phyloP scores from a whole-genome alignment of 805 yeast genomes.

The Wickerhamomyces chambardii region DNA sequence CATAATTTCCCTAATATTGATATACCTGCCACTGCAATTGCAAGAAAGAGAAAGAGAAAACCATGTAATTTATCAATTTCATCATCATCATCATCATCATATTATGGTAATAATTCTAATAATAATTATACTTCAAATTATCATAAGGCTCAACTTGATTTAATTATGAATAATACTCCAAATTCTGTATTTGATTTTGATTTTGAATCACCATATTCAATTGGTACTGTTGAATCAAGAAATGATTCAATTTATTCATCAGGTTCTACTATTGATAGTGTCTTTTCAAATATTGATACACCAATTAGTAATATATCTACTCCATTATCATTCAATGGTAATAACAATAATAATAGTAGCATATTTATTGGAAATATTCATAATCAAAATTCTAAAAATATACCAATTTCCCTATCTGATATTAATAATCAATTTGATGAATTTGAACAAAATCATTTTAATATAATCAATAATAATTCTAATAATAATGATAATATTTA shows the following conservation, averaged over 20 bases:
- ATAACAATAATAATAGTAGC: no score
- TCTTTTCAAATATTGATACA: no score
- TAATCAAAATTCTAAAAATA: no score
- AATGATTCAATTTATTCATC: not conserved
- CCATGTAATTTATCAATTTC: not conserved
- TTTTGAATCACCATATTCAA: not conserved
- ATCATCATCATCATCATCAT: not conserved
- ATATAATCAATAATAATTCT: no score
- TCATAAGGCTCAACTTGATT: not conserved
- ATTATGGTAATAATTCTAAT: no score
- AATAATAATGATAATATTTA: no score
- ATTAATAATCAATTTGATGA: not conserved
- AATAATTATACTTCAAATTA: not conserved
- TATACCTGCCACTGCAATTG: not conserved
- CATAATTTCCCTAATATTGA: constrained; percentile 9
- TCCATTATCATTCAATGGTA: no score
- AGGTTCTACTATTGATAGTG: no score
- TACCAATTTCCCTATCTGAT: not conserved
- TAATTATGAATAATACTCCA: not conserved
- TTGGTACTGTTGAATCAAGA: not conserved
- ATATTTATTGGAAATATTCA: no score
- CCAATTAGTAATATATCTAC: no score
- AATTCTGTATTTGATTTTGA: not conserved
- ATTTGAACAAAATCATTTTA: not conserved
- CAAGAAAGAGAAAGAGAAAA: not conserved